Conservation (phyloP, 768 basidiomycete species). For the Phaffia tasmanica region DNA sequence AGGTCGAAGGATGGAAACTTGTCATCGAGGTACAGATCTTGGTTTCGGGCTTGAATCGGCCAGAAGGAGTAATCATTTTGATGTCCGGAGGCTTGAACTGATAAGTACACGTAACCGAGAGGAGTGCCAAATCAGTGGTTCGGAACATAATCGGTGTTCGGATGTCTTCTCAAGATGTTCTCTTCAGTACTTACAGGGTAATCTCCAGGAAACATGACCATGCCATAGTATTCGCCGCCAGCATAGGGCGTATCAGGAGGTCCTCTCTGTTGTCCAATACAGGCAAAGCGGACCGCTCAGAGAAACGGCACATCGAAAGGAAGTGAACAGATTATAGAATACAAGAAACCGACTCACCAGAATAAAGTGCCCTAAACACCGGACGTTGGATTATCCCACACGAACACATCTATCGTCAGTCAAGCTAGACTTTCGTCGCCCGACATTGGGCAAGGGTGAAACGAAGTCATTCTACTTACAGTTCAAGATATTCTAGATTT, state of each 20-base stretch:
- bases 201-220: constrained; percentile 82
- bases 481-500: constrained; percentile 62
- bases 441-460: neutral
- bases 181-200: constrained; percentile 45
- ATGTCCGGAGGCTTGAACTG: constrained; percentile 44
- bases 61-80: constrained; percentile 75
- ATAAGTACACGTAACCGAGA: constrained; percentile 45
- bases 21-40: constrained; percentile 97
- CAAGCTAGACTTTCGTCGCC: constrained; percentile 3
- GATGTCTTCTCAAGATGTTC: neutral
- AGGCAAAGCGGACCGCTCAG: neutral
- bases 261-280: constrained; percentile 53
- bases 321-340: neutral
- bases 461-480: constrained; percentile 50
- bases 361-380: constrained; percentile 72
- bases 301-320: neutral
- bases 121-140: no score
- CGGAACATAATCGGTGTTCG: no score
- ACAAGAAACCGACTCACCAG: constrained; percentile 49
- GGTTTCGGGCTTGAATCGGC: constrained; percentile 77
- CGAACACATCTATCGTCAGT: neutral
- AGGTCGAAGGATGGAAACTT: constrained; percentile 29
- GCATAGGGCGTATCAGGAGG: constrained; percentile 84
- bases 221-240: constrained; percentile 89
- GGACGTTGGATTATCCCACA: neutral